Evolutionary conservation across 345 rosid genomes (phyloP).

Genomic region (Eucalyptus microcorys): DNA sequence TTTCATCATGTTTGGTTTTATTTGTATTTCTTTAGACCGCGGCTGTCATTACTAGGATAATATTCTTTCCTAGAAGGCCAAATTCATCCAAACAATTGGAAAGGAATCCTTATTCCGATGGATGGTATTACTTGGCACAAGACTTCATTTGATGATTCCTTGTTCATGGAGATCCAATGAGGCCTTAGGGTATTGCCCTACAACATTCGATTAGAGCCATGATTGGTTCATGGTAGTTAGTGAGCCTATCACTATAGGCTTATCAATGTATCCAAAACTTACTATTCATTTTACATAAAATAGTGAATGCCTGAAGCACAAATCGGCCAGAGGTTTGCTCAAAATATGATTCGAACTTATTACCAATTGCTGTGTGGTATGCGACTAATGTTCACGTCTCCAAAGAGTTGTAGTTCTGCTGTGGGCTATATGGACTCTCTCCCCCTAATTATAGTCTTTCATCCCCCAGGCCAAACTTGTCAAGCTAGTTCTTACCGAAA

Average conservation of each 20-base stretch:
- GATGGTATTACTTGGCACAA: neutral
- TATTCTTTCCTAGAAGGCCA: neutral
- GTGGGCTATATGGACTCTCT: neutral
- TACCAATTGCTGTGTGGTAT: too few relatives aligned
- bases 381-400: too few relatives aligned
- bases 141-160: neutral
- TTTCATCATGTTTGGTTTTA: neutral
- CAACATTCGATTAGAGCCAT: neutral
- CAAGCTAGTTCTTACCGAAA: neutral
- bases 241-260: neutral
- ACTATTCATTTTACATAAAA: neutral
- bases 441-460: neutral
- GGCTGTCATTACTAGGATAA: neutral
- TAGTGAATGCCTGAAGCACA: neutral
- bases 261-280: neutral
- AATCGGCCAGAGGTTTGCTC: neutral
- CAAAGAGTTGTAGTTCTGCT: accelerated
- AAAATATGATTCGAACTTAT: too few relatives aligned
- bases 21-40: too few relatives aligned
- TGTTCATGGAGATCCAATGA: neutral
- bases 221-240: neutral
- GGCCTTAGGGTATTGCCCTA: neutral
- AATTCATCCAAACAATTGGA: neutral
- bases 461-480: neutral
- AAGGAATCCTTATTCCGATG: neutral